These are phyloP conservation scores for Filobasidium floriforme DNA, from an alignment of 768 basidiomycete species.

Conservation along the genomic window DNA sequence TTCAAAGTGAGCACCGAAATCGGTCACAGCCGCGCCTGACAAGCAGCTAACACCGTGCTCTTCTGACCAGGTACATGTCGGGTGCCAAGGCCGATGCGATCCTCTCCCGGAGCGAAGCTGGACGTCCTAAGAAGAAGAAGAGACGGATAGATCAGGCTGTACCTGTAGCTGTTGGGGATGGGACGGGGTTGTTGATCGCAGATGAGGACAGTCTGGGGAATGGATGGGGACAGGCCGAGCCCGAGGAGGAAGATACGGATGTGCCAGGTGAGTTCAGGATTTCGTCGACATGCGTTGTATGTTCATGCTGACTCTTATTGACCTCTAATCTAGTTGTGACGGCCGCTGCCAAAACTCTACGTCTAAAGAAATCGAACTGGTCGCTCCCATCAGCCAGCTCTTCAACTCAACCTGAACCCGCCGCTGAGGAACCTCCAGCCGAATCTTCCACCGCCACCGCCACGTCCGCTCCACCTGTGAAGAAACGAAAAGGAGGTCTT, in stretches of 20 bases:
- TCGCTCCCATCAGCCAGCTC: slow-evolving; percentile 27
- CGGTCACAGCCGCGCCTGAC: background rate
- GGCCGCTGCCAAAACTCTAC: slow-evolving; percentile 34
- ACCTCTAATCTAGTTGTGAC: slow-evolving; percentile 30
- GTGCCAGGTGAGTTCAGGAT: slow-evolving; percentile 37
- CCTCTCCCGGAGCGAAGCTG: slow-evolving; percentile 54
- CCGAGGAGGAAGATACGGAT: slow-evolving; percentile 42
- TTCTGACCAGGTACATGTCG: slow-evolving; percentile 66
- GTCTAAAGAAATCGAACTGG: slow-evolving; percentile 38
- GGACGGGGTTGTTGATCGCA: slow-evolving; percentile 28
- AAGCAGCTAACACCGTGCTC: background rate
- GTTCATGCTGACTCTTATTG: background rate
- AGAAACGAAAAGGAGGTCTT: slow-evolving; percentile 58
- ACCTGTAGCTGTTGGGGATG: slow-evolving; percentile 29
- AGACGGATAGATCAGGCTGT: slow-evolving; percentile 52
- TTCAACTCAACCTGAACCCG: background rate
- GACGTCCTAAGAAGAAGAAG: slow-evolving; percentile 57
- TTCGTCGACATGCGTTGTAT: background rate
- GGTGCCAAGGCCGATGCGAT: slow-evolving; percentile 95
- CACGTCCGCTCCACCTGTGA: slow-evolving; percentile 25
- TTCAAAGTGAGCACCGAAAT: slow-evolving; percentile 29
- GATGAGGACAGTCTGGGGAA: slow-evolving; percentile 43
- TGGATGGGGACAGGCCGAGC: slow-evolving; percentile 19
- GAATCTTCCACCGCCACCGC: slow-evolving; percentile 9
- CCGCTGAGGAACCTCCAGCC: background rate